Conservation (phyloP, 2,329 filamentous ascomycete genomes). For the Fusarium tricinctum region DNA sequence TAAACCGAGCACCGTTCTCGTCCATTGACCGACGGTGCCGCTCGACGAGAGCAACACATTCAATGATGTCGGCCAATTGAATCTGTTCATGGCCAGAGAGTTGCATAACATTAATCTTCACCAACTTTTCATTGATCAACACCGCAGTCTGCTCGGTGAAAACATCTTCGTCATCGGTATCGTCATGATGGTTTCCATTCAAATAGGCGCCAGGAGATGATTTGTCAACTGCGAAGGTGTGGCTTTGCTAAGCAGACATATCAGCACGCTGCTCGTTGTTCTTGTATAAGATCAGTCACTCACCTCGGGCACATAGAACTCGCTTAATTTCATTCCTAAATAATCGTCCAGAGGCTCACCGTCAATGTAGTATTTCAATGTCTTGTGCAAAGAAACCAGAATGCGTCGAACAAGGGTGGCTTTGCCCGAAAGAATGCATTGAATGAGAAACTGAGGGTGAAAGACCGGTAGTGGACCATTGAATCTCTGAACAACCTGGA, state of each 20-base stretch:
- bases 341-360: constrained; percentile 86
- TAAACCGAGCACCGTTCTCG: constrained; percentile 87
- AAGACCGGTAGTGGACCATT: constrained; percentile 92
- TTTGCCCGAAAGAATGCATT: constrained; percentile 88
- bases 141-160: constrained; percentile 80
- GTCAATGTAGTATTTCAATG: constrained; percentile 84
- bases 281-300: constrained; percentile 16
- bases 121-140: constrained; percentile 82
- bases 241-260: constrained; percentile 28
- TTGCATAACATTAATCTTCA: constrained; percentile 79
- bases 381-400: constrained; percentile 78
- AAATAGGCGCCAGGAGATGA: constrained; percentile 57
- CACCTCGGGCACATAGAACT: constrained; percentile 64
- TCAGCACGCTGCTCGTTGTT: constrained; percentile 16
- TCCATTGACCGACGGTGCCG: constrained; percentile 91
- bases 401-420: constrained; percentile 77
- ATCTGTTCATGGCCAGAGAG: constrained; percentile 90
- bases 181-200: constrained; percentile 51
- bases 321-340: constrained; percentile 73
- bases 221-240: constrained; percentile 46
- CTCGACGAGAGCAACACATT: constrained; percentile 87
- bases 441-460: constrained; percentile 90
- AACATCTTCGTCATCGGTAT: constrained; percentile 69
- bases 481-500: constrained; percentile 83
- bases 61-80: constrained; percentile 84